phyloP scores from a whole-genome alignment of 2,329 filamentous ascomycete species.

The Ascochyta clinopodiicola region DNA sequence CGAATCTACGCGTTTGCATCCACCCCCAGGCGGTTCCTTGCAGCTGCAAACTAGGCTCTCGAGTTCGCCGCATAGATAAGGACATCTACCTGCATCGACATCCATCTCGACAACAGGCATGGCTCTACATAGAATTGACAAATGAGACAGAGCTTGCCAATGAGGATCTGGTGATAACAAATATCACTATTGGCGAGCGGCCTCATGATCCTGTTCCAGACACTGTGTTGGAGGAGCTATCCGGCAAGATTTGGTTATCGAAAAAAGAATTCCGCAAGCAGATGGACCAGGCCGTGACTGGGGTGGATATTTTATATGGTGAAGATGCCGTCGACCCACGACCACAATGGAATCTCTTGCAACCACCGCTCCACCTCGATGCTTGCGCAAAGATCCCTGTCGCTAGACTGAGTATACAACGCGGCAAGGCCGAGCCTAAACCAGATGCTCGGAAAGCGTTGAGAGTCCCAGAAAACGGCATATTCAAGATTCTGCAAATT shows the following conservation, averaged over 20 bases:
- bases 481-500: constrained; percentile 93
- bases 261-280: constrained; percentile 67
- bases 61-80: too few species aligned
- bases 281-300: constrained; percentile 74
- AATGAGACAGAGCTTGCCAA: constrained; percentile 74
- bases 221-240: constrained; percentile 71
- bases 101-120: constrained; percentile 11
- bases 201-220: constrained; percentile 65
- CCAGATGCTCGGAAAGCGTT: constrained; percentile 64
- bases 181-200: constrained; percentile 74
- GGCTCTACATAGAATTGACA: constrained; percentile 20
- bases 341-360: constrained; percentile 76
- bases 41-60: too few species aligned
- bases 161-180: constrained; percentile 76
- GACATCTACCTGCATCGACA: too few species aligned
- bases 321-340: constrained; percentile 88
- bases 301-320: constrained; percentile 83
- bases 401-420: constrained; percentile 73
- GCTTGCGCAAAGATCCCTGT: constrained; percentile 57
- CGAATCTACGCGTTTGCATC: too few species aligned
- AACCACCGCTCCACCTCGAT: constrained; percentile 46
- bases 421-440: constrained; percentile 67
- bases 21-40: too few species aligned
- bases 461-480: constrained; percentile 80
- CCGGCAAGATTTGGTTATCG: constrained; percentile 75